Evolutionary conservation across 192 early-diverging fungal genomes (phyloP).

Genomic region (Geranomyces variabilis): DNA sequence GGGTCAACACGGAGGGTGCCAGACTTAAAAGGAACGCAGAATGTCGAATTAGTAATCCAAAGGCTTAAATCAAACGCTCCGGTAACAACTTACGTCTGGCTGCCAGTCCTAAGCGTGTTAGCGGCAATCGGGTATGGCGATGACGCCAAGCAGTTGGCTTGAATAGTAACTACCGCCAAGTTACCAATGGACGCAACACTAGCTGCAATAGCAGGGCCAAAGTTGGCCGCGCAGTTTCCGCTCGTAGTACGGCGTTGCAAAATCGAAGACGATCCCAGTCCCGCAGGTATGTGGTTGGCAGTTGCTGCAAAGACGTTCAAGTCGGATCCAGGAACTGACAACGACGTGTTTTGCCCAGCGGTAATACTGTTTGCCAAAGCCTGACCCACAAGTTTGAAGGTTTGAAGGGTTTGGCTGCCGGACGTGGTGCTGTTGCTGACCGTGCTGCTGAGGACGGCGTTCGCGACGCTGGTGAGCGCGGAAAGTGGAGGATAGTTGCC

Average conservation of each 20-base stretch:
- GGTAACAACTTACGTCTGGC: background rate
- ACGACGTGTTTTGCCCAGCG: background rate
- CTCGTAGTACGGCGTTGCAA: background rate
- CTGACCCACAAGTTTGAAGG: background rate
- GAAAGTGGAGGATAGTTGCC: background rate
- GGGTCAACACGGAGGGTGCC: background rate
- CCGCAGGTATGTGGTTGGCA: too few relatives aligned
- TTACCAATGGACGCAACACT: background rate
- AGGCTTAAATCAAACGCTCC: background rate
- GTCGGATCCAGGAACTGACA: background rate
- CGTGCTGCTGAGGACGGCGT: background rate
- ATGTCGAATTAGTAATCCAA: background rate
- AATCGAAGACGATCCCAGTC: too few relatives aligned
- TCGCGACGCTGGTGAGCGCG: background rate
- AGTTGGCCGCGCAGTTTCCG: constrained; percentile 8
- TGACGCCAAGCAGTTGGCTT: constrained; percentile 3
- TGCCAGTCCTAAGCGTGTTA: background rate
- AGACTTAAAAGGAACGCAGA: background rate
- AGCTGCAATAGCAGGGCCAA: background rate
- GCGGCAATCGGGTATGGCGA: constrained; percentile 4
- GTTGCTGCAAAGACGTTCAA: too few relatives aligned
- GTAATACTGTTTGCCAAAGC: constrained; percentile 8
- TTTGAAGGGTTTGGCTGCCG: background rate
- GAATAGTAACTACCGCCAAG: constrained; percentile 4
- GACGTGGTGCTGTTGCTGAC: background rate